Evolutionary conservation across 2,329 filamentous ascomycete species (phyloP).

Genomic region (Penicillium sp.): DNA sequence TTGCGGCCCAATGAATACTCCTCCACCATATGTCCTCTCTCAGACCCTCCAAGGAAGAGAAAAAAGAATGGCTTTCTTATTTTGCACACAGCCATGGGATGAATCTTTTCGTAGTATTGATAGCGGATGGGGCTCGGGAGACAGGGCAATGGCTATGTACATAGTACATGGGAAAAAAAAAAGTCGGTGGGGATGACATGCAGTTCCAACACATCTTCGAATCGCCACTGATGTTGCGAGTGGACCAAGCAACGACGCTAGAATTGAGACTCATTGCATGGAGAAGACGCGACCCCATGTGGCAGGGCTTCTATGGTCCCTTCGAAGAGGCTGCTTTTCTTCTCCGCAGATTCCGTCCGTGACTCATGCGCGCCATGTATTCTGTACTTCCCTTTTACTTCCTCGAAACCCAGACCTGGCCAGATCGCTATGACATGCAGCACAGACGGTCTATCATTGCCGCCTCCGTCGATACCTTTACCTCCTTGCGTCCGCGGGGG

Average conservation of each 20-base stretch:
- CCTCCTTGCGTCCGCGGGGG: conserved; percentile 19
- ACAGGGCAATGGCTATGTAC: conserved; percentile 21
- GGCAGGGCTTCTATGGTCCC: conserved; percentile 16
- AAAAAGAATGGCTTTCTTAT: too few relatives aligned
- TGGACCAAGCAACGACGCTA: conserved; percentile 1
- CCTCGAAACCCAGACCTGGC: conserved; percentile 1
- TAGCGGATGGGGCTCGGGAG: neutral
- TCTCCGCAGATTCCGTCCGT: neutral
- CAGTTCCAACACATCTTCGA: neutral
- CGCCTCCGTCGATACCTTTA: conserved; percentile 4
- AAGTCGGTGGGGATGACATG: conserved; percentile 22
- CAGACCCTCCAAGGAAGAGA: neutral
- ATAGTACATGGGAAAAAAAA: conserved; percentile 16
- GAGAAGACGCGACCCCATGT: conserved; percentile 10
- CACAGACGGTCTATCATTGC: conserved; percentile 18
- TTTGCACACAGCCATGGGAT: neutral
- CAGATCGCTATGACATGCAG: conserved; percentile 24
- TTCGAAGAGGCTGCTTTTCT: neutral
- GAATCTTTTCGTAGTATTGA: too few relatives aligned
- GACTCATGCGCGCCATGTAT: neutral
- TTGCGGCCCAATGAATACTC: conserved; percentile 25
- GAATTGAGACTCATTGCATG: neutral
- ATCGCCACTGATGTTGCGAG: conserved; percentile 11
- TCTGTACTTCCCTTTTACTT: neutral
- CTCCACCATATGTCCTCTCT: conserved; percentile 7